Conservation (phyloP, 2,329 filamentous ascomycete genomes). For the Botrytis fabae region DNA sequence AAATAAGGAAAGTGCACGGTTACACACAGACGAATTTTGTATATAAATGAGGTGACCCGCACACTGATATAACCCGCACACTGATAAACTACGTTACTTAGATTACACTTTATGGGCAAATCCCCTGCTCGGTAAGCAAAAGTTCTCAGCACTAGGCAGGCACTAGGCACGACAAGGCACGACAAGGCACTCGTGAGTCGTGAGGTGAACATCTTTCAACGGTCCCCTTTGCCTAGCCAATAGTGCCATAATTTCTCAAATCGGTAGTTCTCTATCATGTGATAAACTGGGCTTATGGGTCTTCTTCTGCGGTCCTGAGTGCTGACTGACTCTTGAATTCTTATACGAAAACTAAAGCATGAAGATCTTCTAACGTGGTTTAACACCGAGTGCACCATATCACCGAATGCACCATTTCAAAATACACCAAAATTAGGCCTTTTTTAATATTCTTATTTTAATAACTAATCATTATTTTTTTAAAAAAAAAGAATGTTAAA, state of each 20-base stretch:
- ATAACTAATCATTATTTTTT: too few species aligned
- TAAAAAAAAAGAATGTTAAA: too few species aligned
- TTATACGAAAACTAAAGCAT: not conserved
- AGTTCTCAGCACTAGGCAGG: not conserved
- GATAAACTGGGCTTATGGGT: not conserved
- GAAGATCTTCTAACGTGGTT: constrained; percentile 8
- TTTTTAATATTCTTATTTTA: too few species aligned
- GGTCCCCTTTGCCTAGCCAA: not conserved
- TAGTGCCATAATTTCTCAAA: not conserved
- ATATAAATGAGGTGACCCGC: too few species aligned
- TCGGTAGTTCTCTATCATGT: not conserved
- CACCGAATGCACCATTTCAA: too few species aligned
- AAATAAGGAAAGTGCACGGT: too few species aligned
- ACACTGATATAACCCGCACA: too few species aligned
- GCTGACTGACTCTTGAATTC: not conserved
- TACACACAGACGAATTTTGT: too few species aligned
- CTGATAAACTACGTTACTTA: too few species aligned
- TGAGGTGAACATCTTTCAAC: not conserved
- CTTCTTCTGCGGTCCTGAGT: not conserved
- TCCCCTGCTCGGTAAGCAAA: not conserved
- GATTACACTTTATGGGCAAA: not conserved
- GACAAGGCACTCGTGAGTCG: not conserved
- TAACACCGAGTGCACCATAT: too few species aligned
- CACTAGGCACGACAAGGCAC: not conserved
- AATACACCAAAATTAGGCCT: too few species aligned